These are phyloP conservation scores for Mycogone perniciosa DNA, from an alignment of 2,329 filamentous ascomycete species.

Conservation along the genomic window DNA sequence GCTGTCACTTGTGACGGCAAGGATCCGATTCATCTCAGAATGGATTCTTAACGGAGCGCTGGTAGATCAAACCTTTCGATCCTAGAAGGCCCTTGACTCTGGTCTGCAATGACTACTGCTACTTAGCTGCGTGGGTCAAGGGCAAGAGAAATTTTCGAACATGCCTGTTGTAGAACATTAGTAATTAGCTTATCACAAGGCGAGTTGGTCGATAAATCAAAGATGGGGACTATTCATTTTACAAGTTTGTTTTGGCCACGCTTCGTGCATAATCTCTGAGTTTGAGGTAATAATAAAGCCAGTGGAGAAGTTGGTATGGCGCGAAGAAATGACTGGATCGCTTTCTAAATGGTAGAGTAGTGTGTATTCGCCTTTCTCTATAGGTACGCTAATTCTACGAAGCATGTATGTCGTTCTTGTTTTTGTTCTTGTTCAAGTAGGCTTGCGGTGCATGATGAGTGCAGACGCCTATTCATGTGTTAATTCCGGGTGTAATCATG, in stretches of 20 bases:
- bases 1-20: constrained; percentile 67
- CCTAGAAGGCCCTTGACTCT: constrained; percentile 34
- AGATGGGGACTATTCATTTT: neutral
- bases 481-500: neutral
- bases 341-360: neutral
- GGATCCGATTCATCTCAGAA: constrained; percentile 62
- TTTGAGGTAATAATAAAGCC: too few species aligned
- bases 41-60: constrained; percentile 78
- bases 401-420: too few species aligned
- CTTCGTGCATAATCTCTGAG: too few species aligned
- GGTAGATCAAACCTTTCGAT: constrained; percentile 49
- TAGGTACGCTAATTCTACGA: neutral
- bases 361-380: neutral
- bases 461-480: constrained; percentile 24
- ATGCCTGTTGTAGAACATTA: constrained; percentile 15
- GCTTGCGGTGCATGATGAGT: constrained; percentile 26
- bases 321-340: neutral
- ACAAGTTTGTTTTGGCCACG: too few species aligned
- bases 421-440: neutral
- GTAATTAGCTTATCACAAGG: too few species aligned
- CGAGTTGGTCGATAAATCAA: too few species aligned
- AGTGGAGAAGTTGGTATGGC: too few species aligned
- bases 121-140: constrained; percentile 27
- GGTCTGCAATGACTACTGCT: constrained; percentile 19
- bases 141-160: constrained; percentile 39